Base-by-base conservation (phyloP, 2,329 filamentous ascomycete species). In the Aspergillus sojae region DNA sequence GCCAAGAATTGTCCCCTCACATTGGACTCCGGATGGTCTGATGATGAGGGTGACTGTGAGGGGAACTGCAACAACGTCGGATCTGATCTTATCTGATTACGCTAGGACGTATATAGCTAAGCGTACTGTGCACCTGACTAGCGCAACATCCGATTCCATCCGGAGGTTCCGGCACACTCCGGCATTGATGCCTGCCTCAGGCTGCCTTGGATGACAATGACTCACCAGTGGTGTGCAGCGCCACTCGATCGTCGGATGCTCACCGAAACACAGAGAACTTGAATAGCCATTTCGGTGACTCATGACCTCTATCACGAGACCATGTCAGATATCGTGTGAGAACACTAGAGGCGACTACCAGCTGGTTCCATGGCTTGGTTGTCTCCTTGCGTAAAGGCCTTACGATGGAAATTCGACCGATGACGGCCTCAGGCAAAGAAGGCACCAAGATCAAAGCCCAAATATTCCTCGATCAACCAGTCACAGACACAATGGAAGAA, bases 61-160 rank as follows among this genome's bases (percentile, higher is more conserved):
- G 41, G 57, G 57, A 60, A 52, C 34, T 11, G 30, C 16, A 56
- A 16, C 45, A 63, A 61, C 19, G 34, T 30, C 26, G 26, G 57
- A 58, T 61, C 66, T 68, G 70, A 77, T 77, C 75, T 77, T 77
- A 77, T 77, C 75, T 70, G 75, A 77, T 77, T 45, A 34, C 45
- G 57, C 66, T 67, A 71, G 32, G 28, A 32, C 19, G 9, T 2
- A 52, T n/a, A 11, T 19, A 30, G 48, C 3, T 52, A 32, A 52
- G 28, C 16, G 28, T 52, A 5, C 9, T n/a, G 57, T 41, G 7
- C 10, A 56, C 19, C 21, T 3, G 46, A 63, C 36, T 62, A 62
- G 62, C 5, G 7, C 16, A 21, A 2, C 39, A n/a, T 28, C 32
- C 30, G 62, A 56, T 23, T 45, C 16, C 54, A 21, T 39, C 43